Percentiles rank a stretch among this genome's conserved stretches.
These are phyloP conservation scores for Gastrolobium villosum DNA, from an alignment of 306 rosid genomes.

Conservation along the genomic window DNA sequence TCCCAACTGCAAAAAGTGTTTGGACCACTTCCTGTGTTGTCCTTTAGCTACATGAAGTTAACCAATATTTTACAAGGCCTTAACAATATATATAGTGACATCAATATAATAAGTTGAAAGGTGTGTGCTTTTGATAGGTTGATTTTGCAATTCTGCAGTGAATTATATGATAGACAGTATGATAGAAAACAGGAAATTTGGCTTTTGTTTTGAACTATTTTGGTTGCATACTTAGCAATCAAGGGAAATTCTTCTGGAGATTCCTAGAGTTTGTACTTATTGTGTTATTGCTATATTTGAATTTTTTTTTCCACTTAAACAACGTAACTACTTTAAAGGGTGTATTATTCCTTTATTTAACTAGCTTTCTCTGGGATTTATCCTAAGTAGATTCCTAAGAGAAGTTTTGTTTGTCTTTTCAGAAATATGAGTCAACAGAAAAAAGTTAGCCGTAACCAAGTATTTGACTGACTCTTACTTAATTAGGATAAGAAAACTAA, in stretches of 20 bases:
- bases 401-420: constrained; percentile 3
- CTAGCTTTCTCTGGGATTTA: constrained; percentile 25
- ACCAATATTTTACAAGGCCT: constrained; percentile 36
- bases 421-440: constrained; percentile 3
- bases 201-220: constrained; percentile 35
- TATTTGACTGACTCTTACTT: constrained; percentile 1
- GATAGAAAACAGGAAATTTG: constrained; percentile 31
- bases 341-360: background rate
- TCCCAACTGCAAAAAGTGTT: constrained; percentile 45
- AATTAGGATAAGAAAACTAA: background rate
- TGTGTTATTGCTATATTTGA: background rate
- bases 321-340: constrained; percentile 30
- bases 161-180: constrained; percentile 37
- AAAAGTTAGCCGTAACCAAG: background rate
- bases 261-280: constrained; percentile 23
- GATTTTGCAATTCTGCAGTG: constrained; percentile 37
- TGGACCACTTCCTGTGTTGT: constrained; percentile 45
- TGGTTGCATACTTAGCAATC: constrained; percentile 36
- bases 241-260: constrained; percentile 21
- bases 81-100: constrained; percentile 36
- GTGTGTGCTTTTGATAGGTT: constrained; percentile 42
- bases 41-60: constrained; percentile 38
- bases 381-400: constrained; percentile 9
- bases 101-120: constrained; percentile 31
- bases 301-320: background rate